Evolutionary conservation across 495 filamentous ascomycete genomes (phyloP), one percentile per base, ranked within the genome.

Genomic region (Trichoderma virens): DNA sequence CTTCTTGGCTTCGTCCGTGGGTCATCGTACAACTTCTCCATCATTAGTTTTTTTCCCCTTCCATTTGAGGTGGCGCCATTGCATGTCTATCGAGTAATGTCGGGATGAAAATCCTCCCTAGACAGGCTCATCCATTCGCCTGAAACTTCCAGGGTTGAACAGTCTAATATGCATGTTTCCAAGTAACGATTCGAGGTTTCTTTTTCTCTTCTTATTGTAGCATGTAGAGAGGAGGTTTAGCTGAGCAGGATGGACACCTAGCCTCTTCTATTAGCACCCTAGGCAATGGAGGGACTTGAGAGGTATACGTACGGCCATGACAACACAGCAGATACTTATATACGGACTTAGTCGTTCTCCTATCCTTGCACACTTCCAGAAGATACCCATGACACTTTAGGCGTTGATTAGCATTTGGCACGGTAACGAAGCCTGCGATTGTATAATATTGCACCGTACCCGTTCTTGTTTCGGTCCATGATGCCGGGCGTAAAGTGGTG

Each of bases 291-390:
- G 31, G 16, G 4, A 18, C 16, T 35, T 30, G 32, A n/a, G 23
- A 61, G 23, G 27, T 30, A 6, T 31, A 59, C 78, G 59, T 73
- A 97, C 94, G 66, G 95, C 95, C 92, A 98, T 98, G 68, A 91
- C 70, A 11, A 97, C 79, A 74, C 95, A 98, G 74, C 92, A 97
- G 70, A 97, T 77, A 77, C 93, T 96, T 64, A 98, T 91, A 73
- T 98, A 98, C 51, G 94, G 95, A 70, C 92, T 97, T 63, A 98
- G 75, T 64, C 94, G 80, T 81, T 98, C 94, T 31, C 94, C 94
- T 71, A 98, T 86, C 66, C 94, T 82, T 34, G 94, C 94, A 65
- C 88, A 94, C 75, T 98, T 98, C 94, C 94, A 98, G 76, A 98
- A 97, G 59, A 94, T 86, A 47, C 93, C 93, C 67, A 90, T 86